Percentiles rank a stretch among this genome's conserved stretches.
phyloP scores from a whole-genome alignment of 2,329 filamentous ascomycete species.

The Aspergillus pseudoviridinutans region DNA sequence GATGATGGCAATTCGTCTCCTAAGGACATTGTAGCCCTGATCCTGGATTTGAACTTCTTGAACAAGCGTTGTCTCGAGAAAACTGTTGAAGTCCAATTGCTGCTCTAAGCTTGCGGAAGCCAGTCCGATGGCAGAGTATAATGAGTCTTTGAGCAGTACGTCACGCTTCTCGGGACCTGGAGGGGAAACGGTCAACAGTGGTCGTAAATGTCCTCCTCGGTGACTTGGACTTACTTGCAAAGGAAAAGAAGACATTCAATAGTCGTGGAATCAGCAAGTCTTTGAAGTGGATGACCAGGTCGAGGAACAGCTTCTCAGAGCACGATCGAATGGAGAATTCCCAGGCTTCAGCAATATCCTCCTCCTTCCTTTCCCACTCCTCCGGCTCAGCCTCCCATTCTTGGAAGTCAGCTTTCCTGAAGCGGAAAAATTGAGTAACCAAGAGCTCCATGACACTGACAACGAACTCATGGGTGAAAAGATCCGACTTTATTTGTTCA shows the following conservation, averaged over 20 bases:
- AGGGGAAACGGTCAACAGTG: background rate
- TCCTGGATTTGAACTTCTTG: constrained; percentile 69
- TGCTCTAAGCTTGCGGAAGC: constrained; percentile 72
- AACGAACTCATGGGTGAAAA: constrained; percentile 74
- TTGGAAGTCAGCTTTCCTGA: constrained; percentile 77
- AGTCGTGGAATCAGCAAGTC: constrained; percentile 73
- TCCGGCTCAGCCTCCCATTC: constrained; percentile 94
- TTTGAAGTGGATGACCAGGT: constrained; percentile 86
- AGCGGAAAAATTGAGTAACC: constrained; percentile 83
- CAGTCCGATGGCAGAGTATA: constrained; percentile 89
- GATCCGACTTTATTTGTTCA: constrained; percentile 63
- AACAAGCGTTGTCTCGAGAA: constrained; percentile 71
- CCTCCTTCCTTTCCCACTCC: constrained; percentile 90
- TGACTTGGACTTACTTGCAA: constrained; percentile 55
- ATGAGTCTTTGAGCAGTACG: constrained; percentile 83
- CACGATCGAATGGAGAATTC: constrained; percentile 91
- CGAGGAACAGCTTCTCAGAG: constrained; percentile 88
- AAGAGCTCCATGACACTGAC: constrained; percentile 77
- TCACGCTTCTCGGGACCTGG: constrained; percentile 58
- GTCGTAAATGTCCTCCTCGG: constrained; percentile 1
- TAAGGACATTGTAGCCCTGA: constrained; percentile 72
- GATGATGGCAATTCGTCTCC: constrained; percentile 82
- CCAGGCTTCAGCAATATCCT: constrained; percentile 77
- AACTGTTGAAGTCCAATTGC: constrained; percentile 76
- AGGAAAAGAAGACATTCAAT: constrained; percentile 75